Conservation (phyloP, 2,329 filamentous ascomycete genomes). For the Hypocreales sp. region DNA sequence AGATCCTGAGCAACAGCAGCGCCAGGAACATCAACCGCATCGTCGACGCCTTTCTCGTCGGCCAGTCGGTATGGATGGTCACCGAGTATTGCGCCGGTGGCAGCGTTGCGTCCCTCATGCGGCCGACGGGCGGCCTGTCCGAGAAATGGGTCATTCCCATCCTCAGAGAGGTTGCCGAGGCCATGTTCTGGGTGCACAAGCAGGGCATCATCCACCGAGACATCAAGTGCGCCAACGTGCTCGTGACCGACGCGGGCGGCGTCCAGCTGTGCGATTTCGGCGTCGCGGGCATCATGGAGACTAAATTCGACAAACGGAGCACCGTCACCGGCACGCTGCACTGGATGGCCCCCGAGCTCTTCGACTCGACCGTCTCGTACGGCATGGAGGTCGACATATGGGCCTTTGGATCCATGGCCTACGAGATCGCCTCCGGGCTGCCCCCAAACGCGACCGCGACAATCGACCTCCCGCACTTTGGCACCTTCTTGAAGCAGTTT, state of each 20-base stretch:
- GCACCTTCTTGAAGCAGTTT: constrained; percentile 41
- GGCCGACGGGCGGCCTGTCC: constrained; percentile 48
- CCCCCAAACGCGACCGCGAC: constrained; percentile 52
- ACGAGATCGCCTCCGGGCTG: constrained; percentile 64
- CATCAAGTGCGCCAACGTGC: constrained; percentile 64
- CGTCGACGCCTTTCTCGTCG: constrained; percentile 62
- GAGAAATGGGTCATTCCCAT: constrained; percentile 59
- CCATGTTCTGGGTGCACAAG: constrained; percentile 51
- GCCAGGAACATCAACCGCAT: constrained; percentile 71
- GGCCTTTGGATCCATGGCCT: constrained; percentile 71
- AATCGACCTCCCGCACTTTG: constrained; percentile 30
- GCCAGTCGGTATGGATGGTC: constrained; percentile 74
- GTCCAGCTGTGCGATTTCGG: constrained; percentile 80
- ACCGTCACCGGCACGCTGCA: constrained; percentile 73
- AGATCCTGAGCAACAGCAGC: constrained; percentile 56
- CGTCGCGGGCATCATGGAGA: constrained; percentile 64
- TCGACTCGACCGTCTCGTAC: constrained; percentile 47
- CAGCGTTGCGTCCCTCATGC: constrained; percentile 61
- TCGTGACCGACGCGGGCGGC: constrained; percentile 60
- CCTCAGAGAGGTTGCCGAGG: constrained; percentile 48
- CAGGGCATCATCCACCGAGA: constrained; percentile 57
- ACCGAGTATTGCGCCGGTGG: constrained; percentile 78
- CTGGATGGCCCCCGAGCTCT: constrained; percentile 77
- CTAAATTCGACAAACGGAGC: constrained; percentile 58
- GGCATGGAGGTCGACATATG: constrained; percentile 68